These are phyloP conservation scores for Garcia nutans DNA, from an alignment of 345 rosid species.

Conservation along the genomic window DNA sequence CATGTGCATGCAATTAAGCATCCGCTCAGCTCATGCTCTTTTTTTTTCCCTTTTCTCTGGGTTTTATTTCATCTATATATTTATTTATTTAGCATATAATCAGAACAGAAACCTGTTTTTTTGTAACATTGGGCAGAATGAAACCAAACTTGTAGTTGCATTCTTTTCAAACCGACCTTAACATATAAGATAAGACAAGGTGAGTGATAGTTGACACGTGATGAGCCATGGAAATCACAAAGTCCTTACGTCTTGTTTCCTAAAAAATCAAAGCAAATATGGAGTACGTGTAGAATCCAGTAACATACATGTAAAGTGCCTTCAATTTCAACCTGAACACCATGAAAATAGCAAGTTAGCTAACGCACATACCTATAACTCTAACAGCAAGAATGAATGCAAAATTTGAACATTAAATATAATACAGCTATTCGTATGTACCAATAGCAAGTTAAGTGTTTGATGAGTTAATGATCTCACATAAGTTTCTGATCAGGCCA, in stretches of 20 bases:
- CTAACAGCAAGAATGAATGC: background rate
- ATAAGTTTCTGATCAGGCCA: constrained; percentile 93
- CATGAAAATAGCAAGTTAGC: constrained; percentile 19
- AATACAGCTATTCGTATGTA: too few relatives aligned
- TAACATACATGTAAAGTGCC: constrained; percentile 63
- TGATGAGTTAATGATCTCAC: constrained; percentile 27
- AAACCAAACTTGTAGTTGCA: background rate
- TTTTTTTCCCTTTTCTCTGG: background rate
- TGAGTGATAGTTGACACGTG: constrained; percentile 59
- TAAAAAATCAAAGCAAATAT: constrained; percentile 75
- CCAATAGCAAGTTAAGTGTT: background rate
- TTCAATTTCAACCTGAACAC: constrained; percentile 61
- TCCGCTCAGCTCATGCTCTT: background rate
- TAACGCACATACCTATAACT: background rate
- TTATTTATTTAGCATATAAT: background rate
- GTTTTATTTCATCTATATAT: too few relatives aligned
- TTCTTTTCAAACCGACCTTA: constrained; percentile 43
- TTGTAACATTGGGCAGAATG: background rate
- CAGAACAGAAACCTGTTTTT: constrained; percentile 3
- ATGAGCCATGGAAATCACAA: constrained; percentile 70
- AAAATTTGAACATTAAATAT: background rate
- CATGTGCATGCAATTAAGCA: background rate
- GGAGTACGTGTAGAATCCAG: constrained; percentile 80
- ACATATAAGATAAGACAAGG: constrained; percentile 57
- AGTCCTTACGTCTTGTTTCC: constrained; percentile 83